Evolutionary conservation across 2,329 filamentous ascomycete species (phyloP), one percentile per base, ranked within the genome.

Genomic region (Diaporthe sp.): DNA sequence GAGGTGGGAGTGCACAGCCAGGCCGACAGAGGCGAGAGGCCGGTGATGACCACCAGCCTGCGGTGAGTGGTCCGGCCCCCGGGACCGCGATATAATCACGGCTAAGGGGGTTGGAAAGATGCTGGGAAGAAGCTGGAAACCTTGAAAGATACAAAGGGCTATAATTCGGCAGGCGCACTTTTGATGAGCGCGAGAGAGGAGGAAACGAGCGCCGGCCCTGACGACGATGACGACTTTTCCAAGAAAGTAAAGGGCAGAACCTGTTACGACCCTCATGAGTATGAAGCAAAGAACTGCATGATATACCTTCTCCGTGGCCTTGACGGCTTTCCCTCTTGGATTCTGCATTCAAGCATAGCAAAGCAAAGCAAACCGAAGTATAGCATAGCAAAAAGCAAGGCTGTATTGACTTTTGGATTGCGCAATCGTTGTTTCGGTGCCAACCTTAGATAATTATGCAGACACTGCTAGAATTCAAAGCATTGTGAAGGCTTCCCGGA

Each of bases 81-180:
- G 75, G 75, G 31, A 77, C 76, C 25, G 76, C 76, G 34, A 73
- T 77, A 22, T 77, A 39, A 67, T 12, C 8, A 17, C 22, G 34
- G 49, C 22, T 17, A 28, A 28, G 17, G 61, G 6, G 42, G 34
- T 22, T 53, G 22, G 31, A 47, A 53, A 53, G 28, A 37, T 37
- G 22, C 12, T 37, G 9, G 17, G 4, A 15, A 22, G 34, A 60
- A 22, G 34, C 34, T 15, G 13, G 47, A 51, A 55, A 39, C 8
- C 47, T 8, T 20, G 6, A 9, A 53, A 42, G 15, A 53, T 34
- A 42, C 9, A 31, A 39, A 13, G n/a, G 22, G 34, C 34, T 13
- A 20, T 55, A 20, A 42, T 55, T 28, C 47, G 34, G 15, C 49
- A 49, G 61, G 34, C 34, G 49, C 47, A 25, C 22, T 6, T 60